Evolutionary conservation across 208 protist species (phyloP).

Genomic region (Trypanosoma avium): DNA sequence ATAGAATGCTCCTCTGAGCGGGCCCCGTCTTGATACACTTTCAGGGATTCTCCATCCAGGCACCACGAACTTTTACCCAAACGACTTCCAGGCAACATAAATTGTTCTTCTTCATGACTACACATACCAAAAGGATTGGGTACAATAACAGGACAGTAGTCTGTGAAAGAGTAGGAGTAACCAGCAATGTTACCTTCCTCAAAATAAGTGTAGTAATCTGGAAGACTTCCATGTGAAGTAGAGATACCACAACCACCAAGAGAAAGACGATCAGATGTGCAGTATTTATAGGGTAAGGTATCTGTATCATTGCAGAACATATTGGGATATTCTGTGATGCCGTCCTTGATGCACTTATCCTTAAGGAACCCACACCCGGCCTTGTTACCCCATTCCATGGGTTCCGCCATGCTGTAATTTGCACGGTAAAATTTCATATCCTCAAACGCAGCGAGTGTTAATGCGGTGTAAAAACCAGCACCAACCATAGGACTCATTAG

Average conservation of each 20-base stretch:
- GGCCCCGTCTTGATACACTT: background rate
- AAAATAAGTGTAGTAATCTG: background rate
- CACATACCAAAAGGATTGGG: constrained; percentile 13
- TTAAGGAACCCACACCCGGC: constrained; percentile 24
- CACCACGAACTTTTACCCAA: background rate
- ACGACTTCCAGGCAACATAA: background rate
- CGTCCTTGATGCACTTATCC: constrained; percentile 19
- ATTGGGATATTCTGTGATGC: constrained; percentile 6
- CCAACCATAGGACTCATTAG: constrained; percentile 17
- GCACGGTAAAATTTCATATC: constrained; percentile 30
- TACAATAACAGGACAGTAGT: background rate
- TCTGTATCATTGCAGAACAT: constrained; percentile 32
- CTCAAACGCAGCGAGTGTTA: constrained; percentile 25
- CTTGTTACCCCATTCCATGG: constrained; percentile 24
- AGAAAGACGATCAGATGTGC: background rate
- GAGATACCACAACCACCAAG: background rate
- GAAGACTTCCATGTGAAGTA: background rate
- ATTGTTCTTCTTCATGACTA: no score
- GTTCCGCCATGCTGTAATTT: constrained; percentile 27
- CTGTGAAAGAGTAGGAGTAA: background rate
- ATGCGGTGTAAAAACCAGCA: constrained; percentile 19
- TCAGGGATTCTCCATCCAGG: constrained; percentile 4
- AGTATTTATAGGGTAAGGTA: background rate
- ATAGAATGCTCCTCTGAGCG: no score
- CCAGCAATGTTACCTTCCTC: background rate